phyloP scores from a whole-genome alignment of 345 rosid species.

The Linum trigynum region DNA sequence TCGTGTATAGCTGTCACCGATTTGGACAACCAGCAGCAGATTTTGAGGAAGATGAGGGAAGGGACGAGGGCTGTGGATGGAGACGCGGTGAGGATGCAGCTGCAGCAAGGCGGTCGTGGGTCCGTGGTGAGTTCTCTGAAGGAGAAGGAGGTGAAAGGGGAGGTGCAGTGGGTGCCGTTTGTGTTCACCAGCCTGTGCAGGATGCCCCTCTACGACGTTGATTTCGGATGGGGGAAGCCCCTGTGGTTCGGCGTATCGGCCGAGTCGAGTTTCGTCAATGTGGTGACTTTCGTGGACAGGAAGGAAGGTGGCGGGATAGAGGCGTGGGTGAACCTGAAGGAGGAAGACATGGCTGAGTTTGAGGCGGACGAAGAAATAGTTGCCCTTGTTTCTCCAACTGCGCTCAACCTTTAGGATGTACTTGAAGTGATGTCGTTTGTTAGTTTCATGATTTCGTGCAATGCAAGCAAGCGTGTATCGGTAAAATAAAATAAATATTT shows the following conservation, averaged over 20 bases:
- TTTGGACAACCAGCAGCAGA: not conserved
- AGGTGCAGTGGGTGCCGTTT: not conserved
- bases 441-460: too few relatives aligned
- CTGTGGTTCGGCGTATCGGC: constrained; percentile 5
- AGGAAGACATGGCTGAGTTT: constrained; percentile 11
- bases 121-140: not conserved
- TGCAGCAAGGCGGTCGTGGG: not conserved
- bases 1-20: too few relatives aligned
- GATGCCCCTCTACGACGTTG: not conserved
- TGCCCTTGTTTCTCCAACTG: not conserved
- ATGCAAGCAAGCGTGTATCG: too few relatives aligned
- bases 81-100: constrained; percentile 1
- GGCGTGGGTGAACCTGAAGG: not conserved
- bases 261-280: not conserved
- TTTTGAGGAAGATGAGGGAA: constrained; percentile 1
- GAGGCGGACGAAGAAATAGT: not conserved
- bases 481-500: too few relatives aligned
- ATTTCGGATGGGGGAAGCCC: too few relatives aligned
- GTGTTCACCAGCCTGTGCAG: constrained; percentile 8
- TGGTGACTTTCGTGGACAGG: not conserved
- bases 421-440: too few relatives aligned
- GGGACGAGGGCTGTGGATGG: not conserved
- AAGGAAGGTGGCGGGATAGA: constrained; percentile 1
- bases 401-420: too few relatives aligned
- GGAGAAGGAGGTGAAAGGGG: not conserved